A percentile compares a stretch with the other conserved stretches of the same genome.
phyloP scores from a whole-genome alignment of 202 grass and related monocot genomes.

The Digitaria exilis region DNA sequence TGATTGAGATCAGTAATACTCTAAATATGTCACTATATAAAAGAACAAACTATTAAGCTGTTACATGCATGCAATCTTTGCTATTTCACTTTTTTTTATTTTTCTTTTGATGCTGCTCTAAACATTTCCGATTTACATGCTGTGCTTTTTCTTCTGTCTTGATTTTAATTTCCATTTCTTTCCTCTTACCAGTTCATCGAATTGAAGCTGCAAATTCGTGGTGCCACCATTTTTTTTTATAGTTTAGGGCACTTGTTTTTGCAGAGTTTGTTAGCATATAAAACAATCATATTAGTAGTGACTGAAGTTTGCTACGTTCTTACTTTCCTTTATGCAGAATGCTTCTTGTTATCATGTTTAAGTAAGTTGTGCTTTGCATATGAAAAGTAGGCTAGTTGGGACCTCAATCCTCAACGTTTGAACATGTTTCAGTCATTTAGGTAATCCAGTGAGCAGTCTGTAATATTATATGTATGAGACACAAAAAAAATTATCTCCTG shows the following conservation, averaged over 20 bases:
- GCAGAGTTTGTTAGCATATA: not conserved
- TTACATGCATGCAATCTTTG: not conserved
- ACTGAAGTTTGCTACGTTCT: not conserved
- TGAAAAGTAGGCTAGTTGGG: conserved; percentile 22
- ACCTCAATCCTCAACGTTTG: not conserved
- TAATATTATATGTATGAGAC: not conserved
- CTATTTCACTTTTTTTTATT: not conserved
- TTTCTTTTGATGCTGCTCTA: conserved; percentile 13
- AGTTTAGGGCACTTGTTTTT: not conserved
- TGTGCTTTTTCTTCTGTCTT: not conserved
- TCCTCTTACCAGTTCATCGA: not conserved
- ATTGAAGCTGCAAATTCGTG: not conserved
- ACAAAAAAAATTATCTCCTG: not conserved
- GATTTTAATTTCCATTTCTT: not conserved
- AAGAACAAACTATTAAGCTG: not conserved
- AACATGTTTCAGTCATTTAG: not conserved
- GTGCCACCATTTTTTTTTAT: not conserved
- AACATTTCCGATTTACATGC: not conserved
- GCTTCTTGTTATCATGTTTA: conserved; percentile 11
- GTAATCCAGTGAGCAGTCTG: not conserved
- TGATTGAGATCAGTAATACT: not conserved
- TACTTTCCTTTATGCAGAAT: not conserved
- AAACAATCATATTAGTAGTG: not conserved
- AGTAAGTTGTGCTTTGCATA: conserved; percentile 14
- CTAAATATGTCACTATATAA: not conserved